Conservation (phyloP, 305 asterid species). For the Solanum aculeatissimum region DNA sequence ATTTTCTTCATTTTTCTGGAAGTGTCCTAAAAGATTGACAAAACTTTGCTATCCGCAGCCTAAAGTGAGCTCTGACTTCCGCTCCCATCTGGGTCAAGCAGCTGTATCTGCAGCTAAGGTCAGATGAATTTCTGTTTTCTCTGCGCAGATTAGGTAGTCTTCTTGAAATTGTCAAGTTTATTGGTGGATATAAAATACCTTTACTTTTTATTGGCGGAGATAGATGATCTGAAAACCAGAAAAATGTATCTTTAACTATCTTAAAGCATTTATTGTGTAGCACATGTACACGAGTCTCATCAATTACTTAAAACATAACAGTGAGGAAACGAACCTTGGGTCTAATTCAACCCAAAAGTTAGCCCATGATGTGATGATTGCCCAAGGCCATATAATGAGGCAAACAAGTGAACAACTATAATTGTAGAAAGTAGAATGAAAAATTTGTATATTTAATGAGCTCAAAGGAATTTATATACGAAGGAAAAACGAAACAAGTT, state of each 20-base stretch:
- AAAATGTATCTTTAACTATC: neutral
- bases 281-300: neutral
- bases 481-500: neutral
- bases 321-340: neutral
- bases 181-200: neutral
- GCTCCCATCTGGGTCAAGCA: constrained; percentile 81
- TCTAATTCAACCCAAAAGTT: neutral
- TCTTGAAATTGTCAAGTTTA: neutral
- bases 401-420: neutral
- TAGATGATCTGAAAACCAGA: neutral
- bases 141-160: neutral
- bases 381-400: neutral
- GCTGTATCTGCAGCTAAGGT: constrained; percentile 99
- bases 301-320: neutral
- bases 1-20: constrained; percentile 2
- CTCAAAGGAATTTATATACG: neutral
- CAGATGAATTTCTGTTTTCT: constrained; percentile 4
- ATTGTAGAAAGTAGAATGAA: neutral
- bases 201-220: neutral
- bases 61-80: constrained; percentile 52
- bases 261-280: neutral
- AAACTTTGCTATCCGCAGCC: constrained; percentile 48
- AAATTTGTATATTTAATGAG: neutral
- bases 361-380: neutral
- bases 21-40: constrained; percentile 12